Base-by-base conservation (phyloP, 2,329 filamentous ascomycete genomes). In the Sordariomycetes sp. region DNA sequence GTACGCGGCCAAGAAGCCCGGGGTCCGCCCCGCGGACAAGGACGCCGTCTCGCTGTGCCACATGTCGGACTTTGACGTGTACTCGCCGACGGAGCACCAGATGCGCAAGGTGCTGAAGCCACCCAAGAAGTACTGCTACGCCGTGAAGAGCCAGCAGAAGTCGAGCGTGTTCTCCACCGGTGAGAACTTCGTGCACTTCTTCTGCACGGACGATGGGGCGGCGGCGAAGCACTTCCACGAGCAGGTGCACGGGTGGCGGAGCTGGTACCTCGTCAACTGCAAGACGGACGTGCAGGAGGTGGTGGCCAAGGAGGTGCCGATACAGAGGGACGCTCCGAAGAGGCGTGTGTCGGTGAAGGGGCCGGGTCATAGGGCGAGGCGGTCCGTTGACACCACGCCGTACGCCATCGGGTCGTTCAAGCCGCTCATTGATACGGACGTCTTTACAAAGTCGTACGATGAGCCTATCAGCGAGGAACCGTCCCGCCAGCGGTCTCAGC, bases 91-190 rank as follows among this genome's bases (percentile, higher is more conserved):
- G 5, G 78, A 82, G 56, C 80, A 82, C 52, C 85, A 90, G 63
- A 73, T 84, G 62, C 78, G 82, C 43, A 88, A 87, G 65, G 80
- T 83, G 62, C 78, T 97, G 57, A 91, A 87, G 65, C 87, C 91
- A 1, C 93, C 93, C 0, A 96, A 94, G 71, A 88, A 86, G 67
- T 79, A 85, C 64, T 96, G 90, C 72, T 93, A 89, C 66, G 92
- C 90, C 0, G 80, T 97, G 64, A 97, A 96, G 72, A 95, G 89
- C 64, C 91, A 96, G 73, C 87, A 96, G 67, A 96, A 93, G 71
- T 87, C 87, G 0, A 85, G 82, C 59, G 85, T 96, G 66, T 97
- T 97, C 66, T 74, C 90, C 58, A 86, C 87, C 58, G 88, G 86
- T 3, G 85, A 89, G 56, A 93, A 93, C 64, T 97, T 90, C 67